Percentiles rank a stretch among this genome's conserved stretches.
phyloP scores from a whole-genome alignment of 768 basidiomycete species.

The Sistotremastrum niveocremeum region DNA sequence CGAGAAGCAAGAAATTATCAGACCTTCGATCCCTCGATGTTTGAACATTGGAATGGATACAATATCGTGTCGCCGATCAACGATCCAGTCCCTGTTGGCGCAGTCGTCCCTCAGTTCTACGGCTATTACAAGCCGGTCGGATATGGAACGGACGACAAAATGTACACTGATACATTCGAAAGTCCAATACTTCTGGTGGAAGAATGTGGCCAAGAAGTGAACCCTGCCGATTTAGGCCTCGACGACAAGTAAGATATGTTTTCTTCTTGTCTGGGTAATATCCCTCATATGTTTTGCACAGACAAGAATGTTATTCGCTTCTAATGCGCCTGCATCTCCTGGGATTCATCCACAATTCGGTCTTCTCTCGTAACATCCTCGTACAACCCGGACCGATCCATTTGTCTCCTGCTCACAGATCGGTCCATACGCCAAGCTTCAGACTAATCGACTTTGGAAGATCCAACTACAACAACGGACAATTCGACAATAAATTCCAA shows the following conservation, averaged over 20 bases:
- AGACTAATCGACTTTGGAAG: no score
- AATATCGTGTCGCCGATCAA: no score
- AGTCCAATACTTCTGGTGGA: not conserved
- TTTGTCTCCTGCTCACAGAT: no score
- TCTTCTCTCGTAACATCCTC: not conserved
- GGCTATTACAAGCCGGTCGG: slow-evolving; percentile 1
- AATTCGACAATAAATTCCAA: no score
- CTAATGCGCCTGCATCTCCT: not conserved
- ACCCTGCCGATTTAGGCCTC: not conserved
- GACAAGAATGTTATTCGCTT: not conserved
- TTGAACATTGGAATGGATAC: no score
- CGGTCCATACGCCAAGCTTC: no score
- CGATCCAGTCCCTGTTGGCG: no score
- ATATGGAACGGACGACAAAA: not conserved
- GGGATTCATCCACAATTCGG: not conserved
- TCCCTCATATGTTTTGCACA: not conserved
- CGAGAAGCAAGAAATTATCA: no score
- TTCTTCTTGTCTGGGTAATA: not conserved
- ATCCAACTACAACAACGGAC: no score
- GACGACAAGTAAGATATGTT: not conserved
- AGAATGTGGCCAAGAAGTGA: not conserved
- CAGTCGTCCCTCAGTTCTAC: not conserved
- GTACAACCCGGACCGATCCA: not conserved
- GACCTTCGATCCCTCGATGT: no score
- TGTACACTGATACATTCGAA: not conserved